These are phyloP conservation scores for Podaxis carcinomalis DNA, from an alignment of 768 basidiomycete genomes.

Conservation along the genomic window DNA sequence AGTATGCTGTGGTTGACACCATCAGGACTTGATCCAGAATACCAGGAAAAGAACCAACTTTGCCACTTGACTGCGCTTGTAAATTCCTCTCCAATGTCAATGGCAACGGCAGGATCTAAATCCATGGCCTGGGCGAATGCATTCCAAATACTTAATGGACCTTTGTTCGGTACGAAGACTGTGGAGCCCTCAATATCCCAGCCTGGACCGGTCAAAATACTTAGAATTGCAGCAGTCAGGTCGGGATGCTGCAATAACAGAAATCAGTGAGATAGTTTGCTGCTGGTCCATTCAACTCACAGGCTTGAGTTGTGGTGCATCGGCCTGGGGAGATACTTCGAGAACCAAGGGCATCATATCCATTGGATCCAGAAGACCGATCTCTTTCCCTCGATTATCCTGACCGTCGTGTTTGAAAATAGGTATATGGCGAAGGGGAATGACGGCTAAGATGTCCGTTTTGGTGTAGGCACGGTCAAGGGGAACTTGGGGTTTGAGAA, in stretches of 20 bases:
- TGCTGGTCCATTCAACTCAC: not conserved
- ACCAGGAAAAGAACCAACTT: constrained; percentile 24
- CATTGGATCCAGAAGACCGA: constrained; percentile 49
- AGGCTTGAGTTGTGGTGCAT: not conserved
- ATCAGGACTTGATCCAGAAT: not conserved
- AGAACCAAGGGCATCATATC: constrained; percentile 45
- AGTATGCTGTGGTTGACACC: constrained; percentile 28
- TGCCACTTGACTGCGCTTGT: constrained; percentile 51
- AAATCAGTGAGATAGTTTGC: not conserved
- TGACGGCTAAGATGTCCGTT: constrained; percentile 40
- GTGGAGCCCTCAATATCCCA: constrained; percentile 20
- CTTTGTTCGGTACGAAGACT: constrained; percentile 23
- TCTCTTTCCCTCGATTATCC: constrained; percentile 29
- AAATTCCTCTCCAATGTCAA: constrained; percentile 45
- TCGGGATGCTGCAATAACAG: constrained; percentile 23
- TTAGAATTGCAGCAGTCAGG: constrained; percentile 22
- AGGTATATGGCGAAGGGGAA: constrained; percentile 42
- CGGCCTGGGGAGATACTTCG: not conserved
- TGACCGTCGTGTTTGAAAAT: constrained; percentile 36
- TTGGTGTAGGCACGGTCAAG: constrained; percentile 23
- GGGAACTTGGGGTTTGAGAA: constrained; percentile 29
- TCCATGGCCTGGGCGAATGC: constrained; percentile 33
- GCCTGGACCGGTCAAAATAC: constrained; percentile 21
- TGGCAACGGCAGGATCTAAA: constrained; percentile 27
- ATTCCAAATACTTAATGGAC: constrained; percentile 40